These are phyloP conservation scores for Xerocomus cyaneibrunnescens DNA, from an alignment of 1,284 basidiomycete species.

Conservation along the genomic window DNA sequence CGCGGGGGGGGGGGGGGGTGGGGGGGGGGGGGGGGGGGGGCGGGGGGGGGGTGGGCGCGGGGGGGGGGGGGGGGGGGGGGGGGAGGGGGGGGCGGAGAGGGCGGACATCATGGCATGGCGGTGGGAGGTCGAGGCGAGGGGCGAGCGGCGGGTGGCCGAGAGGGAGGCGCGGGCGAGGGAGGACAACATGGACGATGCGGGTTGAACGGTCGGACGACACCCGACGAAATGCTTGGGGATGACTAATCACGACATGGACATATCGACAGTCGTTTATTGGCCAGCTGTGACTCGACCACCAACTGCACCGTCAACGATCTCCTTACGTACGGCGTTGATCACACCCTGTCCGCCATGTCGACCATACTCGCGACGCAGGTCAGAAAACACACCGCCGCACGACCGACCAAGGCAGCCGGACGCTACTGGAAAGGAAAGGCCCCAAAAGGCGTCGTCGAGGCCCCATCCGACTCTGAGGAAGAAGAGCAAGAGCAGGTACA, in stretches of 20 bases:
- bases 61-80: conserved; percentile 22
- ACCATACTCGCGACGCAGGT: conserved; percentile 36
- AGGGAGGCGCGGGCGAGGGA: conserved; percentile 21
- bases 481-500: conserved; percentile 53
- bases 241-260: conserved; percentile 18
- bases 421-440: conserved; percentile 86
- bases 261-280: conserved; percentile 19
- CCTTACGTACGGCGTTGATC: conserved; percentile 11
- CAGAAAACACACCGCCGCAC: conserved; percentile 70
- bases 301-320: not conserved
- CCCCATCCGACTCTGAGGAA: conserved; percentile 62
- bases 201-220: not conserved
- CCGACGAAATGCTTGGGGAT: not conserved
- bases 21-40: too few relatives aligned
- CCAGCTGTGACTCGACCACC: too few relatives aligned
- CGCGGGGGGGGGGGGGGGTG: too few relatives aligned
- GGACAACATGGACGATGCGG: conserved; percentile 27
- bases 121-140: conserved; percentile 27
- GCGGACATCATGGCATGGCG: conserved; percentile 64
- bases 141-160: conserved; percentile 18
- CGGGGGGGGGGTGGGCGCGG: not conserved
- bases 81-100: conserved; percentile 27
- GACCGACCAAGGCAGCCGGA: conserved; percentile 67
- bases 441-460: conserved; percentile 65
- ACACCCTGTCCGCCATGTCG: conserved; percentile 27